Base-by-base conservation (phyloP, 1,284 basidiomycete genomes). In the Puccinia hordei region DNA sequence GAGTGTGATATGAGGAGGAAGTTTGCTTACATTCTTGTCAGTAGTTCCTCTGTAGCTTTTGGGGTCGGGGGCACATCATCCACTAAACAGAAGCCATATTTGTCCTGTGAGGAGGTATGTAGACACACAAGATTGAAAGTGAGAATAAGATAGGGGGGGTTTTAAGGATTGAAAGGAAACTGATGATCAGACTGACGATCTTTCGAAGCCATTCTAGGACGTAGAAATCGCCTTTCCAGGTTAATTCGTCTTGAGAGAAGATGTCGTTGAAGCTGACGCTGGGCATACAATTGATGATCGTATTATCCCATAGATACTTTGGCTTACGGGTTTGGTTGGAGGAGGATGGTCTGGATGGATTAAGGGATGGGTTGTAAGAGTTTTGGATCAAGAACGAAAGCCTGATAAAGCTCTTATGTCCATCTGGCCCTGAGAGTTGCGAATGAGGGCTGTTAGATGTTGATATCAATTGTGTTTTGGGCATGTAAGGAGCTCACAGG, bases 171-270 rank as follows among this genome's bases (percentile, higher is more conserved):
- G 15, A 22, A 12, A 8, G 2, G 38, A 46, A 9, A 61, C 49
- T 53, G 24, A 49, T 33, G 17, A 24, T 76, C 41, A 12, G 19
- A 88, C 90, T 83, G 82, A 94, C 94, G 71, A 98, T 89, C 83
- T 92, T 92, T 53, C 90, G 88, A 19, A 98, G 86, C 92, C 94
- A 95, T 82, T 91, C 90, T 83, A 91, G 90, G 3, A 98, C 87
- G 24, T 65, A 53, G 13, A 66, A 57, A 17, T 79, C 51, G 55
- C 76, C 76, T 0, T 92, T 94, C 66, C 66, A 49, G 27, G 41
- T 46, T 1, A 15, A 5, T 44, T 86, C 83, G 63, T 92, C 91
- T 74, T 89, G 89, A 19, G 86, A 86, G 91, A 95, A 95, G 0
- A 91, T 90, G 74, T 93, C 90, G 44, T 91, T 89, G 82, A 92